Evolutionary conservation across 352 stramenopile species (phyloP).

Genomic region (Thraustotheca clavata): DNA sequence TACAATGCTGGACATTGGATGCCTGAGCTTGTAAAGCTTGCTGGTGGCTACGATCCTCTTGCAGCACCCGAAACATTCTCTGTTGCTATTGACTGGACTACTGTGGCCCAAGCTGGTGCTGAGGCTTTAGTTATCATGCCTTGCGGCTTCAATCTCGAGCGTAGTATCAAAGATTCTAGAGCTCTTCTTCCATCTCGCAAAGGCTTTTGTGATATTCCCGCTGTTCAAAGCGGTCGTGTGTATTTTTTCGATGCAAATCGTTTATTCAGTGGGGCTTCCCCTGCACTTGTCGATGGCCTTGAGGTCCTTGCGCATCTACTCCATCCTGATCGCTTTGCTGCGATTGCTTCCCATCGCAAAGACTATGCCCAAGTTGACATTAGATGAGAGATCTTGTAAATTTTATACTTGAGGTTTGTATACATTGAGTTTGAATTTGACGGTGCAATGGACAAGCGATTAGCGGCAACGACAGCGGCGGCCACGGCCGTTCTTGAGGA

Average conservation of each 20-base stretch:
- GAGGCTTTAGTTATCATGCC: conserved; percentile 20
- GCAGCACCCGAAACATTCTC: conserved; percentile 19
- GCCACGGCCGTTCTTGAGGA: conserved; percentile 6
- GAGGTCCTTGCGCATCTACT: conserved; percentile 18
- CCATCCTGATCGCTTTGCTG: not conserved
- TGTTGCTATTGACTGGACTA: conserved; percentile 12
- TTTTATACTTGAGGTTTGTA: conserved; percentile 5
- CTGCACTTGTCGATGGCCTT: conserved; percentile 17
- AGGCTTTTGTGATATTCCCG: conserved; percentile 9
- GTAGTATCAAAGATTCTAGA: conserved; percentile 2
- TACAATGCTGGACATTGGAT: conserved; percentile 22
- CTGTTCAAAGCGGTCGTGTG: not conserved
- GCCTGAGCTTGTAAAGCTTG: conserved; percentile 9
- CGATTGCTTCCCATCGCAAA: not conserved
- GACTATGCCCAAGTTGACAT: not conserved
- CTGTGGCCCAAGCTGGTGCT: conserved; percentile 11
- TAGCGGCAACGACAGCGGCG: not conserved
- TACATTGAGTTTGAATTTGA: not conserved
- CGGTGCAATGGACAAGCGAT: conserved; percentile 5
- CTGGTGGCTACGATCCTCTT: conserved; percentile 18
- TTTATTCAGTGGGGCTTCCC: conserved; percentile 17
- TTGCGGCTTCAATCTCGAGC: conserved; percentile 15
- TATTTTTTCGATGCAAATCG: conserved; percentile 17
- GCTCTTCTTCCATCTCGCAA: not conserved
- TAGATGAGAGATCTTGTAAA: not conserved